Percentiles rank a stretch among this genome's conserved stretches.
Evolutionary conservation across 805 yeast species (phyloP).

Genomic region (Zygoascus ofunaensis): DNA sequence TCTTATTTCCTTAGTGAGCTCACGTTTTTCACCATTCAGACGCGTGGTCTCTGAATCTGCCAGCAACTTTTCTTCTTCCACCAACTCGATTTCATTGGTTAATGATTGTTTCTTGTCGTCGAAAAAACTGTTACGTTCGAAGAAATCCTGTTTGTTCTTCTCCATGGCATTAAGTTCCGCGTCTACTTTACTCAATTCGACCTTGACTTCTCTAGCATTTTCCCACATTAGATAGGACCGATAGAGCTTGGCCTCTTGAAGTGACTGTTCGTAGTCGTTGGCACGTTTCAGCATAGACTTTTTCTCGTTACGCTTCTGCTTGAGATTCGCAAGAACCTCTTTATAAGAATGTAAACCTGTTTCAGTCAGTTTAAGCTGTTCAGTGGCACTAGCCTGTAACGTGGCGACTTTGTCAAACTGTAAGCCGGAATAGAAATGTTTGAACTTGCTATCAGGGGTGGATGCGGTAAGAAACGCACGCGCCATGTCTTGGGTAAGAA

Average conservation of each 20-base stretch:
- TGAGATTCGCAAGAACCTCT: slow-evolving; percentile 20
- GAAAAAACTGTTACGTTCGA: background rate
- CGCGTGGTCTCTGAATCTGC: background rate
- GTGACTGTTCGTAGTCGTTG: slow-evolving; percentile 1
- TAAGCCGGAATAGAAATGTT: slow-evolving; percentile 73
- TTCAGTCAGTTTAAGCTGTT: slow-evolving; percentile 33
- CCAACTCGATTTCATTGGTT: background rate
- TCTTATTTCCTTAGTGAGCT: background rate
- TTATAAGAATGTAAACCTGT: slow-evolving; percentile 33
- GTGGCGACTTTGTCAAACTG: slow-evolving; percentile 50
- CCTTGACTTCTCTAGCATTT: slow-evolving; percentile 1
- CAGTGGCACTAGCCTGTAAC: slow-evolving; percentile 33
- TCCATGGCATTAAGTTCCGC: background rate
- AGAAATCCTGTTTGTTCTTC: background rate
- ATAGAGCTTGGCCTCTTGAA: background rate
- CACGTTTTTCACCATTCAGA: background rate
- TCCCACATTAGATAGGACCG: background rate
- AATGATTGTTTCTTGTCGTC: background rate
- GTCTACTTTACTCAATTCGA: background rate
- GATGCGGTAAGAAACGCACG: slow-evolving; percentile 77
- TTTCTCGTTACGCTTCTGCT: background rate
- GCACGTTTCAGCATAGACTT: background rate
- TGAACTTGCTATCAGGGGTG: slow-evolving; percentile 61
- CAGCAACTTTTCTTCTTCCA: background rate
- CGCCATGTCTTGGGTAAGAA: slow-evolving; percentile 89